Conservation (phyloP, 2,329 filamentous ascomycete species). For the Aspergillaceae sp. region DNA sequence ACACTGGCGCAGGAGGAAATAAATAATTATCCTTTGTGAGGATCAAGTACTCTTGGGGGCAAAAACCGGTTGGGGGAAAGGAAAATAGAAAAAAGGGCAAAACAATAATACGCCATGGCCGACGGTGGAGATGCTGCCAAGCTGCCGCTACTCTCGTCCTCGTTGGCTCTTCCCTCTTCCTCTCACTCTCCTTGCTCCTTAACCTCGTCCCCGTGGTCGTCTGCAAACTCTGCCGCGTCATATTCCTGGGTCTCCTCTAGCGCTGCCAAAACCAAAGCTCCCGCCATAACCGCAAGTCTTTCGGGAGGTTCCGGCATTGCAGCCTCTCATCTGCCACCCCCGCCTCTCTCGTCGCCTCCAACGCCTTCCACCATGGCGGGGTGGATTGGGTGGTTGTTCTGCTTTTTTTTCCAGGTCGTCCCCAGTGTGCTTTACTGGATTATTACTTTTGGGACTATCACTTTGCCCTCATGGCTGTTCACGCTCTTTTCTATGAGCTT, state of each 20-base stretch:
- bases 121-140: neutral
- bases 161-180: neutral
- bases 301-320: conserved; percentile 11
- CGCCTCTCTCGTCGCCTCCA: conserved; percentile 22
- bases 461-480: conserved; percentile 80
- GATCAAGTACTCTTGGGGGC: no score
- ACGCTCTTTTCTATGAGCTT: conserved; percentile 82
- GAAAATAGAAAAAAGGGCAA: no score
- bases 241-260: neutral
- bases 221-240: neutral
- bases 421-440: conserved; percentile 63
- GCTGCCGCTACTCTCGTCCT: neutral
- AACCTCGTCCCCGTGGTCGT: no score
- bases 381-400: conserved; percentile 41
- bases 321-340: conserved; percentile 11
- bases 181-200: no score
- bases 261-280: conserved; percentile 1
- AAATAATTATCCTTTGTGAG: no score
- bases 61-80: neutral
- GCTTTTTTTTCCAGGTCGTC: conserved; percentile 45
- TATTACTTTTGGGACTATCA: conserved; percentile 79
- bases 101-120: neutral
- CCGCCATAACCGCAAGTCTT: conserved; percentile 15
- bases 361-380: conserved; percentile 33
- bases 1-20: no score